Evolutionary conservation across 352 stramenopile species (phyloP).

Genomic region (Phytophthora citrophthora): DNA sequence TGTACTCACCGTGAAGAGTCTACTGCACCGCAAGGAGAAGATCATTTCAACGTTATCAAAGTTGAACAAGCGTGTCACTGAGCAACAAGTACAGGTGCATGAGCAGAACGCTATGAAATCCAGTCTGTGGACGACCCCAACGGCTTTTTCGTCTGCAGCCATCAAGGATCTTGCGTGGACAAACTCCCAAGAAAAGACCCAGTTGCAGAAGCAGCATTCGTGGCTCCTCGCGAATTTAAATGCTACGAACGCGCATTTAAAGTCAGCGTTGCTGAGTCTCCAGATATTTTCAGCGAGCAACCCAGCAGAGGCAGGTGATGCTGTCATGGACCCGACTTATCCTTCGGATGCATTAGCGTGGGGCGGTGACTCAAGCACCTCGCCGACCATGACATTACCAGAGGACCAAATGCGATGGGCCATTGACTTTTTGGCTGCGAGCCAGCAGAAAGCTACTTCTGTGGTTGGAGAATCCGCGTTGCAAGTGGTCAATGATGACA

Average conservation of each 20-base stretch:
- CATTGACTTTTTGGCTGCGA: slow-evolving; percentile 58
- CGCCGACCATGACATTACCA: slow-evolving; percentile 36
- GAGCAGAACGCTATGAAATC: slow-evolving; percentile 30
- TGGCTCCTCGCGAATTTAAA: slow-evolving; percentile 78
- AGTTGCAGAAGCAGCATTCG: slow-evolving; percentile 64
- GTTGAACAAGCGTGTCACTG: slow-evolving; percentile 52
- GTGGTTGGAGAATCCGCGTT: slow-evolving; percentile 31
- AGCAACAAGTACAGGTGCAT: slow-evolving; percentile 21
- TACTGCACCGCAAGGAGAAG: slow-evolving; percentile 80
- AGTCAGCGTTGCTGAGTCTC: slow-evolving; percentile 62
- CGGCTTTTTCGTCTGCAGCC: slow-evolving; percentile 31
- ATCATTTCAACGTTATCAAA: slow-evolving; percentile 52
- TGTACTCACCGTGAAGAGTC: slow-evolving; percentile 55
- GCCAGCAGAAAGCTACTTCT: slow-evolving; percentile 42
- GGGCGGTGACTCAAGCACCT: slow-evolving; percentile 6
- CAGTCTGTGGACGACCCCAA: slow-evolving; percentile 34
- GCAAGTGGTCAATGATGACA: slow-evolving; percentile 30
- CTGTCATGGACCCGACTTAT: slow-evolving; percentile 5
- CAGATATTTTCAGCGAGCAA: slow-evolving; percentile 47
- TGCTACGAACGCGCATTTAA: slow-evolving; percentile 64
- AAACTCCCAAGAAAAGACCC: slow-evolving; percentile 28
- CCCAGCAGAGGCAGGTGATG: not conserved
- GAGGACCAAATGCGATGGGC: slow-evolving; percentile 73
- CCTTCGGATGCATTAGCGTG: slow-evolving; percentile 4
- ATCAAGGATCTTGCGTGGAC: slow-evolving; percentile 33